Base-by-base conservation (phyloP, 2,329 filamentous ascomycete species). In the Corynespora cassiicola region DNA sequence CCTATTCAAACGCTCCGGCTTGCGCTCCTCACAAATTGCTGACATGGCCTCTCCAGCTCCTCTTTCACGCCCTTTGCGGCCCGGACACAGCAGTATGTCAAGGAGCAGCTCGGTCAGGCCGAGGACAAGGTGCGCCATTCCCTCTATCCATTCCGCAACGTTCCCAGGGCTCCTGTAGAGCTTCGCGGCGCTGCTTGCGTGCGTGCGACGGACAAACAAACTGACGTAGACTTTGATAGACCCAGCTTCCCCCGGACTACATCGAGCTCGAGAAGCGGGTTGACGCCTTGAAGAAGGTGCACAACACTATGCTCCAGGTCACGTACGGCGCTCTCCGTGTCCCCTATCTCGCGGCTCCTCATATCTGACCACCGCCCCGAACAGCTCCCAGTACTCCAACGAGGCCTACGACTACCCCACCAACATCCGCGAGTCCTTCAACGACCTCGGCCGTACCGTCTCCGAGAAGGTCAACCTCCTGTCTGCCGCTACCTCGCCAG, bases 221-320 rank as follows among this genome's bases (percentile, higher is more conserved):
- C 49, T 66, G 44, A 66, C 47, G 34, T n/a, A 27, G 33, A 29
- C 19, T 32, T 31, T 35, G 31, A 49, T 46, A 95, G 90, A 99
- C 94, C 50, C 87, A 97, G 75, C 88, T 99, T 27, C 94, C 94
- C 29, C 86, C 91, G 56, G 94, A 97, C 74, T 99, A 99, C 74
- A 88, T 96, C 68, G 91, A 97, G 73, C 87, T 99, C 47, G 94
- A 99, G 82, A 96, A 96, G 82, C 86, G 92, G 54, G 90, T 97
- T 63, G 94, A 99, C 82, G 94, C 94, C 43, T 78, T 99, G 67
- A 97, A 96, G 79, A 85, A 88, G 66, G 94, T 95, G 44, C 94
- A 99, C 73, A 90, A 95, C 76, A 96, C 95, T 78, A 88, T 99
- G 79, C 84, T 99, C 50, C 84, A 90, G 56, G 94, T 97, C 67